These are phyloP conservation scores for Leccinum solheimii DNA, from an alignment of 1,284 basidiomycete genomes.

Conservation along the genomic window DNA sequence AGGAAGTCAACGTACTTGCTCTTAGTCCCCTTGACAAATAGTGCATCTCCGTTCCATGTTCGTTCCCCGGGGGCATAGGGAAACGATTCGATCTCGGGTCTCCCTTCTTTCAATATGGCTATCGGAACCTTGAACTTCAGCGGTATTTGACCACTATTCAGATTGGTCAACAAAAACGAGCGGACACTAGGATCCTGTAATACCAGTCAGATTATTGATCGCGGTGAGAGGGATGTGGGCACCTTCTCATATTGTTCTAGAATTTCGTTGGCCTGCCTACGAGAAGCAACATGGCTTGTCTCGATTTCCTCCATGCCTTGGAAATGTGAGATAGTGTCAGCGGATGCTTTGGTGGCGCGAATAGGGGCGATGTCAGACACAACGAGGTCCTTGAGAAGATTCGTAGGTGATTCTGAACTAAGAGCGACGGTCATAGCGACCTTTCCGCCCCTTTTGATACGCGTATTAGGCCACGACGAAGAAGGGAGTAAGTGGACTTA, in stretches of 20 bases:
- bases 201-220: slow-evolving; percentile 4
- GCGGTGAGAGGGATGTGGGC: slow-evolving; percentile 1
- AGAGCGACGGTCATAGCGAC: slow-evolving; percentile 81
- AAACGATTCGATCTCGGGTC: slow-evolving; percentile 73
- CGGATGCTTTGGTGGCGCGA: slow-evolving; percentile 52
- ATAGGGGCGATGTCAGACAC: slow-evolving; percentile 82
- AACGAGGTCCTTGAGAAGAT: slow-evolving; percentile 63
- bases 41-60: slow-evolving; percentile 59
- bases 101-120: slow-evolving; percentile 58
- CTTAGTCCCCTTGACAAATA: slow-evolving; percentile 80
- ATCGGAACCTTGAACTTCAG: slow-evolving; percentile 75
- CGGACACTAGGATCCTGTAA: slow-evolving; percentile 66
- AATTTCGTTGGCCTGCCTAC: slow-evolving; percentile 68
- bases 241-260: slow-evolving; percentile 63
- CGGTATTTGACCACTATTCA: slow-evolving; percentile 42
- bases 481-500: slow-evolving; percentile 36
- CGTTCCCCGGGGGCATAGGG: slow-evolving; percentile 63
- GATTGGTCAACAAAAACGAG: slow-evolving; percentile 83
- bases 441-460: slow-evolving; percentile 75
- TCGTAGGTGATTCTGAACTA: slow-evolving; percentile 45
- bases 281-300: slow-evolving; percentile 48
- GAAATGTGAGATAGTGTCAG: slow-evolving; percentile 68
- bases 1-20: slow-evolving; percentile 55
- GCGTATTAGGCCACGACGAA: slow-evolving; percentile 5
- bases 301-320: slow-evolving; percentile 73